Evolutionary conservation across 2,329 filamentous ascomycete species (phyloP), one percentile per base, ranked within the genome.

Genomic region (Colletotrichum tabaci): DNA sequence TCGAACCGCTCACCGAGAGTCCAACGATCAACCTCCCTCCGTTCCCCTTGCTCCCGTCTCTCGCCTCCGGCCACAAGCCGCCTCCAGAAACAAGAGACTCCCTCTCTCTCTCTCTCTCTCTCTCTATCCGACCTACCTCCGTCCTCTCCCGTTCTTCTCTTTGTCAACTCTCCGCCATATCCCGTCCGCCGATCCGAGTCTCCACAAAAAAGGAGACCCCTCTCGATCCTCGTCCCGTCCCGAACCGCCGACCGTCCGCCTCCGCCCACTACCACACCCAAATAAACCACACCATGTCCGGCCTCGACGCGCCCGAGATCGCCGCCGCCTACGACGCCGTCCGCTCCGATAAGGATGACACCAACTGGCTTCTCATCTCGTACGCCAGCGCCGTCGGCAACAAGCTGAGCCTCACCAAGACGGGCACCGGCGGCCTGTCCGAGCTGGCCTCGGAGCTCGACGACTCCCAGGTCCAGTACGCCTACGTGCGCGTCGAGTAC

Each of bases 331-430:
- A 92, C 85, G 89, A 92, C 38, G 87, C 88, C 72, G 90, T 93
- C 67, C 90, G 90, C 72, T 88, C 86, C 75, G 90, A 93, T 86
- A 92, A 91, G 80, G 87, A 91, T 72, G 81, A 84, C 67, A 89
- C 86, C 73, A 92, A 91, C 82, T 93, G 90, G 90, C 86, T 93
- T 26, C 85, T 93, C 68, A 85, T 93, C 75, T 90, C 89, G 75
- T 88, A 92, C 82, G 85, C 87, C 13, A 81, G 84, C 2, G 82
- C 86, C 30, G 84, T 83, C 42, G 89, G 89, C 73, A 88, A 90
- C 83, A 85, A 85, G 77, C 82, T 93, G 52, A 79, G 77, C 56
- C 87, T 93, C 53, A 84, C 84, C 60, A 81, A 81, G 69, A 92
- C 89, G 38, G 91, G 91, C 66, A 85, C 80, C 2, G 91, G 91